A percentile compares a stretch with the other conserved stretches of the same genome.
These are phyloP conservation scores for Hygrophorus russula DNA, from an alignment of 768 basidiomycete genomes.

Conservation along the genomic window DNA sequence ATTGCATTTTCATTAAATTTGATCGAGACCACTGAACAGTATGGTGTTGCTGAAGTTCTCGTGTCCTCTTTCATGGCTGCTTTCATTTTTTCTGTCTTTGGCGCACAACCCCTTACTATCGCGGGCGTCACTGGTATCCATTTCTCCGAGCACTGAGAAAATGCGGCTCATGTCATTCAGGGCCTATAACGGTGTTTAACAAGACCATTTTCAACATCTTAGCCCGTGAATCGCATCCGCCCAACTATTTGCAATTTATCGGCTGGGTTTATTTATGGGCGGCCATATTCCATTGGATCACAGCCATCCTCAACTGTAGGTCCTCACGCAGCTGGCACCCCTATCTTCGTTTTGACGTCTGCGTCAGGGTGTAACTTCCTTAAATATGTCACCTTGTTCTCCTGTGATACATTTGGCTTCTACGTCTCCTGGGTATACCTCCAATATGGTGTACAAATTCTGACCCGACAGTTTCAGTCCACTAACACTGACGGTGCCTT, in stretches of 20 bases:
- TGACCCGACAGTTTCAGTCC: constrained; percentile 56
- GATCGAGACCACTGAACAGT: constrained; percentile 82
- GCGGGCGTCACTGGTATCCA: constrained; percentile 75
- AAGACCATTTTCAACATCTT: constrained; percentile 80
- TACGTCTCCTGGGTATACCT: constrained; percentile 87
- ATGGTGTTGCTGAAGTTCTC: constrained; percentile 84
- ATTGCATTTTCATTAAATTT: constrained; percentile 89
- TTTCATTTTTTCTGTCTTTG: constrained; percentile 76
- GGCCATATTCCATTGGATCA: constrained; percentile 77
- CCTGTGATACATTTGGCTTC: constrained; percentile 89
- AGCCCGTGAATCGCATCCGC: constrained; percentile 40
- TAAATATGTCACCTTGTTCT: constrained; percentile 79
- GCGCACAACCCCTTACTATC: constrained; percentile 86
- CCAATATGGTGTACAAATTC: constrained; percentile 81
- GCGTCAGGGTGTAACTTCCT: constrained; percentile 68
- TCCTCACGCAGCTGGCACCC: background rate
- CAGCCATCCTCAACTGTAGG: constrained; percentile 68
- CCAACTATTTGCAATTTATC: constrained; percentile 74
- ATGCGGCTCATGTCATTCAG: constrained; percentile 21
- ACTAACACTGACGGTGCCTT: constrained; percentile 36
- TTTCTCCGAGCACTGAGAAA: background rate
- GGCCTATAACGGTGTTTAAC: constrained; percentile 89
- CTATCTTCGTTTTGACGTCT: constrained; percentile 5
- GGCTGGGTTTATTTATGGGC: constrained; percentile 93
- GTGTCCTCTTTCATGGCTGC: constrained; percentile 83